phyloP scores from a whole-genome alignment of 495 filamentous ascomycete genomes.

The Lepidopterella palustris region DNA sequence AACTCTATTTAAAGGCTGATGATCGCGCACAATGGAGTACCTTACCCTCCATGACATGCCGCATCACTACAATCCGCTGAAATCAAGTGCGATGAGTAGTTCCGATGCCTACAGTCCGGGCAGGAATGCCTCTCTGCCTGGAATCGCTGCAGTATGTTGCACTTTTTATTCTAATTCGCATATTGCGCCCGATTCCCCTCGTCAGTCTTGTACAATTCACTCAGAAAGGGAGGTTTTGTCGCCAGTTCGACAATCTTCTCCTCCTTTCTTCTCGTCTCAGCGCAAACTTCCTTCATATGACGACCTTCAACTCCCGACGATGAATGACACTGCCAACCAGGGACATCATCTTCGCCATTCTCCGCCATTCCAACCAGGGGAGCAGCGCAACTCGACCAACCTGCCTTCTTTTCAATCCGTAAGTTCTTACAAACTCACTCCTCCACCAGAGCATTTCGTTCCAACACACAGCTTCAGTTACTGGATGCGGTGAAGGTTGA shows the following conservation, averaged over 20 bases:
- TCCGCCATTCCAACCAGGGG: conserved; percentile 17
- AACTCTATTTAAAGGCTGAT: not conserved
- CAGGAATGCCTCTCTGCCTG: not conserved
- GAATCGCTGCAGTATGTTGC: not conserved
- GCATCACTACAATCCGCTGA: not conserved
- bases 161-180: not conserved
- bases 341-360: conserved; percentile 13
- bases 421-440: too few relatives aligned
- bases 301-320: not conserved
- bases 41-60: not conserved
- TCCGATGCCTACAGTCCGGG: not conserved
- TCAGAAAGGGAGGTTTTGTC: not conserved
- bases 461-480: too few relatives aligned
- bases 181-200: not conserved
- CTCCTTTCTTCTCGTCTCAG: not conserved
- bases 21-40: not conserved
- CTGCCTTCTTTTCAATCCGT: conserved; percentile 16
- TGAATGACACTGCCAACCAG: conserved; percentile 11
- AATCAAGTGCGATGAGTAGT: not conserved
- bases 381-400: not conserved
- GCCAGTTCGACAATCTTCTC: not conserved
- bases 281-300: not conserved
- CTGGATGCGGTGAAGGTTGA: conserved; percentile 7
- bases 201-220: not conserved
- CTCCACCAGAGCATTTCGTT: too few relatives aligned